Evolutionary conservation across 768 basidiomycete genomes (phyloP), one percentile per base, ranked within the genome.

Genomic region (Cystobasidium onofrii): DNA sequence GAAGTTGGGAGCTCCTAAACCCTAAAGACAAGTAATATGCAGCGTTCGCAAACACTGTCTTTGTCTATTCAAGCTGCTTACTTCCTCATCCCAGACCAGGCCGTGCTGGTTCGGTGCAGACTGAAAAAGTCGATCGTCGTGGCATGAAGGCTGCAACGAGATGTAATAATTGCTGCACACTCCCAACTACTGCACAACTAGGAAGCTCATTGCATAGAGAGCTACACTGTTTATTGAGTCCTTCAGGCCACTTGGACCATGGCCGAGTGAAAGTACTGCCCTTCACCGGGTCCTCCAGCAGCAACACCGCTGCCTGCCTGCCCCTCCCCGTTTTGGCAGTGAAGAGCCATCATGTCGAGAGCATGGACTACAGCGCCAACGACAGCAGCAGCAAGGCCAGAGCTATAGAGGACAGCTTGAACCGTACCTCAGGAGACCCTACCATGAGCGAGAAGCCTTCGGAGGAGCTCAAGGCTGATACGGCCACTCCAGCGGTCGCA

Each of bases 301-400:
- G 46, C 46, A 31, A 33, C 18, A 31, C 54, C 29, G 57, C 57
- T 61, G 20, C 20, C 34, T 39, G 10, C 57, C 34, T 61, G 57
- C 57, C 34, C 57, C 57, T 61, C 57, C 57, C 57, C 57, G 29
- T 61, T 61, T 23, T 61, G 57, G 57, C 57, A 61, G 17, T 61
- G 31, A 29, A 61, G 23, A 39, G 57, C 57, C 57, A 61, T 31
- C 31, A 50, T 50, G 46, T 50, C 46, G 46, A 50, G 46, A 50
- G 46, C 46, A 50, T 50, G 46, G 15, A 50, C 12, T 18, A 61
- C 57, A 61, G 23, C 34, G 57, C 13, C 57, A 61, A 15, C 57
- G 25, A 61, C 57, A 39, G 29, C 31, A 33, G 57, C 57, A 39
- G 34, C 57, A 39, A 20, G 57, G 31, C 20, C 34, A 61, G 57